Base-by-base conservation (phyloP, 257 asterid genomes). In the Petunia axillaris region DNA sequence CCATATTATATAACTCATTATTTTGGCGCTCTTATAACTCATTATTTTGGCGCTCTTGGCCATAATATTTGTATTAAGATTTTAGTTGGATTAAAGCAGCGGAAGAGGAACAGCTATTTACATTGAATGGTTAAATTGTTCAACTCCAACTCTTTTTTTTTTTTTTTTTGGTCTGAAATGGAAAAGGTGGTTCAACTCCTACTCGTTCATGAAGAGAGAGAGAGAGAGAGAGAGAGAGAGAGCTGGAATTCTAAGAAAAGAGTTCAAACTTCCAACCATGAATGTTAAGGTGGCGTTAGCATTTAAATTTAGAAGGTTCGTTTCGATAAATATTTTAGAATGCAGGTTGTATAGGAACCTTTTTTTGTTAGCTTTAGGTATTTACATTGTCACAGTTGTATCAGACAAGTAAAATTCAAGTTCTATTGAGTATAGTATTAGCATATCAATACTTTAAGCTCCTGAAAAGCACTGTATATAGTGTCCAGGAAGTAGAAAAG, bases 381-480 rank as follows among this genome's bases (percentile, higher is more conserved):
- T 67, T n/a, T 41, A 68, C 2, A 68, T 43, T 8, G n/a, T 68
- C 76, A 3, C 67, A 68, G 16, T 4, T 16, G 39, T 40, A 43
- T 44, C 76, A 39, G 44, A 68, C 53, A 15, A 7, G 55, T 67
- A 67, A n/a, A 70, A 70, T 16, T 70, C 40, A 16, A 68, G 40
- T 39, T 68, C n/a, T 16, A 68, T 68, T 0, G 25, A 25, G 15
- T 16, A 70, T 70, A 70, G 44, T 70, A 10, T 70, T 70, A 46
- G 77, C 77, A 46, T 70, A 25, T 70, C 57, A 70, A 70, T 70
- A 41, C 25, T 25, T 10, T 46, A 25, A 70, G 77, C 0, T 48
- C 59, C 77, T 16, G 59, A 70, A 9, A 6, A 16, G 59, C 43
- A 46, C 25, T 59, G 5, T 70, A 70, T 37, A 48, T 9, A 70